Evolutionary conservation across 2,329 filamentous ascomycete genomes (phyloP).

Genomic region (Malbranchea zuffiana): DNA sequence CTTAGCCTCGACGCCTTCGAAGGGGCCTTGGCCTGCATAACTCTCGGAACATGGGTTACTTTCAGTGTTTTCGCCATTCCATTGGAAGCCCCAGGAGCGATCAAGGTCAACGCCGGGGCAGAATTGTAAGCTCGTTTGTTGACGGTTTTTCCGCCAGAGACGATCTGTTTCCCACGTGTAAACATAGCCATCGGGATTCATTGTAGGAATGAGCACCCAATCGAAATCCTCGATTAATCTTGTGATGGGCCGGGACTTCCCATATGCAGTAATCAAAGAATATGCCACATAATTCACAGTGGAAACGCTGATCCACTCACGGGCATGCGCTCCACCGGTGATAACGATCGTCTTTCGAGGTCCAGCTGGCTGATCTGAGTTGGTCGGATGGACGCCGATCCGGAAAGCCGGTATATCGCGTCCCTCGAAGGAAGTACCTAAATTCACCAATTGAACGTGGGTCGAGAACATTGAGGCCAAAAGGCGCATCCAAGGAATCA

Average conservation of each 20-base stretch:
- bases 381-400: slow-evolving; percentile 52
- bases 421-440: slow-evolving; percentile 81
- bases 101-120: slow-evolving; percentile 86
- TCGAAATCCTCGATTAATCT: slow-evolving; percentile 75
- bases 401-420: slow-evolving; percentile 74
- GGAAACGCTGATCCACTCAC: slow-evolving; percentile 92
- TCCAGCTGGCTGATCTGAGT: slow-evolving; percentile 32
- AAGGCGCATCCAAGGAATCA: slow-evolving; percentile 83
- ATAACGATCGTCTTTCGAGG: slow-evolving; percentile 68
- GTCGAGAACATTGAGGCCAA: slow-evolving; percentile 82
- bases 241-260: slow-evolving; percentile 58
- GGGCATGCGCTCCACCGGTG: slow-evolving; percentile 76
- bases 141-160: slow-evolving; percentile 88
- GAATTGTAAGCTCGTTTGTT: slow-evolving; percentile 68
- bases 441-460: slow-evolving; percentile 59
- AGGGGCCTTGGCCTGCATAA: slow-evolving; percentile 72
- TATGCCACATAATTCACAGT: slow-evolving; percentile 88
- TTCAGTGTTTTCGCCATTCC: slow-evolving; percentile 57
- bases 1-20: slow-evolving; percentile 70
- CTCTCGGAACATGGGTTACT: slow-evolving; percentile 83
- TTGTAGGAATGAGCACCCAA: slow-evolving; percentile 73
- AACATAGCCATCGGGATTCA: slow-evolving; percentile 90
- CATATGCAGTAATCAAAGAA: slow-evolving; percentile 73
- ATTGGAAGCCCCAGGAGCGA: slow-evolving; percentile 72
- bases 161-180: slow-evolving; percentile 89